phyloP scores from a whole-genome alignment of 2,329 filamentous ascomycete species.

The Colletotrichum destructivum region DNA sequence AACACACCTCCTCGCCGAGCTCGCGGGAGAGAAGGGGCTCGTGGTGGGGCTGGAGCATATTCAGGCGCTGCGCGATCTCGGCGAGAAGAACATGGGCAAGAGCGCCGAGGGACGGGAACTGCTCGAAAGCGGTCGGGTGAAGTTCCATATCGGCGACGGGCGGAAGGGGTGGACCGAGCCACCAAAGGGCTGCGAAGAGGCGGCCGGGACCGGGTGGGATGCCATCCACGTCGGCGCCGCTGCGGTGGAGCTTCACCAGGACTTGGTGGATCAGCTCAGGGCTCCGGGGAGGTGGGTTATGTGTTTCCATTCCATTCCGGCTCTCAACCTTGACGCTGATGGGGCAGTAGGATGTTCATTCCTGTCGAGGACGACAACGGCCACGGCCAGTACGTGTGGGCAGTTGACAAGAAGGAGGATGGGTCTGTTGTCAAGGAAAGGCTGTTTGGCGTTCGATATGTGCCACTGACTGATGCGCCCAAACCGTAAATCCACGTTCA shows the following conservation, averaged over 20 bases:
- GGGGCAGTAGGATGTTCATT: slow-evolving; percentile 76
- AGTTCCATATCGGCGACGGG: slow-evolving; percentile 84
- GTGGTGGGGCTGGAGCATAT: slow-evolving; percentile 87
- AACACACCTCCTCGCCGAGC: slow-evolving; percentile 87
- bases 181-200: slow-evolving; percentile 60
- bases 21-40: slow-evolving; percentile 69
- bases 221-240: slow-evolving; percentile 96
- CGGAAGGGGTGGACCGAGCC: slow-evolving; percentile 73
- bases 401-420: slow-evolving; percentile 78
- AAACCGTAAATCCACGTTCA: slow-evolving; percentile 27
- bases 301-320: slow-evolving; percentile 29
- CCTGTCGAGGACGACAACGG: slow-evolving; percentile 73
- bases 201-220: slow-evolving; percentile 78
- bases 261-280: slow-evolving; percentile 83
- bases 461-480: slow-evolving; percentile 82
- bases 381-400: slow-evolving; percentile 77
- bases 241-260: slow-evolving; percentile 79
- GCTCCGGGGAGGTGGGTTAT: slow-evolving; percentile 75
- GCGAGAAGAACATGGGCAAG: slow-evolving; percentile 77
- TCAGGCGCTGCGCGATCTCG: slow-evolving; percentile 71
- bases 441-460: slow-evolving; percentile 81
- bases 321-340: slow-evolving; percentile 32
- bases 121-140: slow-evolving; percentile 75
- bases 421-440: slow-evolving; percentile 74
- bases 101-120: slow-evolving; percentile 71